Evolutionary conservation across 768 basidiomycete genomes (phyloP).

Genomic region (Pisolithus marmoratus): DNA sequence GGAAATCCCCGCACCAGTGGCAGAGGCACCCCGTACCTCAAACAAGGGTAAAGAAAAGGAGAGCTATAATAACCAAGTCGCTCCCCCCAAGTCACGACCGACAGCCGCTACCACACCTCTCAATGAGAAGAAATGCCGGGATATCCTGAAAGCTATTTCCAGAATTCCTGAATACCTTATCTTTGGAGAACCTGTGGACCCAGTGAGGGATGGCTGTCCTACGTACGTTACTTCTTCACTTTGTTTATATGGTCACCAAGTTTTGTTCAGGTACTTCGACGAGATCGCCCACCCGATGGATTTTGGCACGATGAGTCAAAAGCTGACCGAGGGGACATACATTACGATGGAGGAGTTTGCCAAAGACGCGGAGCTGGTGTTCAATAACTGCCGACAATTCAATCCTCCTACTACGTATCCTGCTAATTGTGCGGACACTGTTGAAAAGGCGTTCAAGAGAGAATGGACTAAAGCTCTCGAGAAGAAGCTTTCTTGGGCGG

Average conservation of each 20-base stretch:
- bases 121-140: constrained; percentile 81
- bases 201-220: constrained; percentile 77
- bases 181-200: constrained; percentile 82
- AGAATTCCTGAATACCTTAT: constrained; percentile 64
- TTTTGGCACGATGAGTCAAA: constrained; percentile 71
- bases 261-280: constrained; percentile 66
- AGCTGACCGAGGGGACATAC: constrained; percentile 66
- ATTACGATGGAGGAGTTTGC: constrained; percentile 76
- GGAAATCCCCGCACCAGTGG: constrained; percentile 12
- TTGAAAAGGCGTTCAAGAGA: constrained; percentile 73
- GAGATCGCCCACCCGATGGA: constrained; percentile 95
- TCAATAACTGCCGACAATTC: constrained; percentile 88
- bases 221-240: constrained; percentile 52
- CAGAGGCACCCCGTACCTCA: constrained; percentile 35
- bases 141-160: constrained; percentile 53
- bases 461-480: constrained; percentile 82
- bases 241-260: background rate
- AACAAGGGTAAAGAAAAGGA: constrained; percentile 78
- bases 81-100: constrained; percentile 35
- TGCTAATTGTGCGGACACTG: constrained; percentile 58
- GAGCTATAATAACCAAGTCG: constrained; percentile 26
- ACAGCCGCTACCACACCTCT: constrained; percentile 44
- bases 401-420: constrained; percentile 82
- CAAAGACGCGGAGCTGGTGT: constrained; percentile 75
- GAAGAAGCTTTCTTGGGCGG: constrained; percentile 66